Conservation (phyloP, 1,139 yeast genomes). For the Diutina rugosa region DNA sequence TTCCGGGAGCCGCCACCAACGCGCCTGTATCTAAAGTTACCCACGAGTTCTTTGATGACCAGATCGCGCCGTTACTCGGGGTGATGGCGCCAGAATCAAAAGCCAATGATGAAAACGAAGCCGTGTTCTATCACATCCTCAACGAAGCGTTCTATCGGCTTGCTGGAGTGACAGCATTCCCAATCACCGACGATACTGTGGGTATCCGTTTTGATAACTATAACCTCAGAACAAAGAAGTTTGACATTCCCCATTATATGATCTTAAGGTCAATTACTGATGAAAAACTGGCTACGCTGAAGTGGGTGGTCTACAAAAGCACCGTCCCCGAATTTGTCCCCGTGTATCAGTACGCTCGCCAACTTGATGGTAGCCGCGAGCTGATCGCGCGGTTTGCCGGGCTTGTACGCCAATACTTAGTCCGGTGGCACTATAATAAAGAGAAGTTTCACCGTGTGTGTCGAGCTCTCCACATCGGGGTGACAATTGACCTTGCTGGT, state of each 20-base stretch:
- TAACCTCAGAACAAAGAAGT: background rate
- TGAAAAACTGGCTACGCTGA: background rate
- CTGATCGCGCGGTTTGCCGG: background rate
- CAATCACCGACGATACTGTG: background rate
- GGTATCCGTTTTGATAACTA: background rate
- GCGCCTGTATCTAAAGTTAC: background rate
- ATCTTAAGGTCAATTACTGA: background rate
- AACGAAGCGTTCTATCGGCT: background rate
- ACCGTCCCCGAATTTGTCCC: background rate
- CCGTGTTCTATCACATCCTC: background rate
- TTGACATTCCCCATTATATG: background rate
- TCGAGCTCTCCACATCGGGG: background rate
- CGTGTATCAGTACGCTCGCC: background rate
- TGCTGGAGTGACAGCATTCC: conserved; percentile 1
- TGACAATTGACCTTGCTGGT: background rate
- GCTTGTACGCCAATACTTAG: background rate
- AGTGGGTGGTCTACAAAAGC: background rate
- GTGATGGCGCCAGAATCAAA: background rate
- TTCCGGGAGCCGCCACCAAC: background rate
- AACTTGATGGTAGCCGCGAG: background rate
- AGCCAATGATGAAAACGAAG: background rate
- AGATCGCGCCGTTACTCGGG: background rate
- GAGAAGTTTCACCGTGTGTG: background rate
- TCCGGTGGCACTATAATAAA: background rate
- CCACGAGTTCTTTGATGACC: background rate